Evolutionary conservation across 2,329 filamentous ascomycete genomes (phyloP), one percentile per base, ranked within the genome.

Genomic region (Aureobasidium uvarum): DNA sequence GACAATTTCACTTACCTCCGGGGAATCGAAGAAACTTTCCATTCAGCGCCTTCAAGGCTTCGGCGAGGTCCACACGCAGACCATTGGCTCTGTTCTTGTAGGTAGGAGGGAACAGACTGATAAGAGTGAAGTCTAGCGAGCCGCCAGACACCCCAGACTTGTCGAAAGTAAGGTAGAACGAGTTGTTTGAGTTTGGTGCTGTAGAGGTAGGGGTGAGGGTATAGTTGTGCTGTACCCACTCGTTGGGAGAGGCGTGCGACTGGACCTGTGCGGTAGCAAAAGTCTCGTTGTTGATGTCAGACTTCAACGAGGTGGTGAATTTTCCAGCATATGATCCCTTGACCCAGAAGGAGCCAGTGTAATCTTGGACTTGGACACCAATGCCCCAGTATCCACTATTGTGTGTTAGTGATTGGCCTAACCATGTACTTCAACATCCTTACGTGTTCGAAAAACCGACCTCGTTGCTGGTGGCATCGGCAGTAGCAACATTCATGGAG

Each of bases 11-110:
- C n/a, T 81, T 80, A 77, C 84, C 87, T 6, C 88, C 88, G 0
- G 87, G 87, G 66, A 89, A 84, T 18, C 88, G 82, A 51, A 90
- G 80, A 69, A 89, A 83, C 0, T n/a, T 80, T 81, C 0, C 81
- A 60, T 84, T 81, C 1, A 86, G 71, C 8, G 77, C 80, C 3
- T 80, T 81, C 2, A 88, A 73, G 7, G 81, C 80, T 60, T 83
- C 78, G 7, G 81, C 82, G 59, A 88, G 74, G 59, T 88, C 85
- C 10, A 80, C 73, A 6, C 85, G 77, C 46, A 86, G 75, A 0
- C 86, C 86, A 69, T 89, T 89, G 54, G 69, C 54, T 50, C 83
- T 79, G 67, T 79, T 77, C 68, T 86, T 86, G 73, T 83, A 87
- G 0, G 85, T 87, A 0, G 83, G 83, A 2, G 84, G 85, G 74